Evolutionary conservation across 1,284 basidiomycete species (phyloP), one percentile per base, ranked within the genome.

Genomic region (Trichosporon inkin): DNA sequence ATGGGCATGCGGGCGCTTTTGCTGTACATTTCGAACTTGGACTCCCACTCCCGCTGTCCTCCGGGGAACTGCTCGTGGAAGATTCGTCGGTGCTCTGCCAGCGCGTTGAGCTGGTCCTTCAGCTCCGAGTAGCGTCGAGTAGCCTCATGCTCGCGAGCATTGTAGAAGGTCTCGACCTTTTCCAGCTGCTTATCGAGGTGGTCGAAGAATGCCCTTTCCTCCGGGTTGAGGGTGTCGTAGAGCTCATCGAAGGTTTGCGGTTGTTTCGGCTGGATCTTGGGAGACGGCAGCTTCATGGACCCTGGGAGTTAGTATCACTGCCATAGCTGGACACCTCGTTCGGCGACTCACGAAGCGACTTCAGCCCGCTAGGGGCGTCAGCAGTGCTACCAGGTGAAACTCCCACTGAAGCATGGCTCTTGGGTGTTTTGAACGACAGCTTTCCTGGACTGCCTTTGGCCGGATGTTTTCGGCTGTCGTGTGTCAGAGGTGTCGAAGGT

Each of bases 91-190:
- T 94, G 92, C 63, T 86, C 84, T 32, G 80, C 81, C 13, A 95
- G 82, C 67, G 90, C 88, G 2, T 82, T 75, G 6, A 96, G 82
- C 73, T 97, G 93, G 52, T 82, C 80, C 59, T 84, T 83, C 0
- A 95, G 79, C 16, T 81, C 76, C 61, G 75, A 74, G 59, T 84
- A 82, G 61, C 81, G 82, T 28, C 77, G 78, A 20, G 79, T 77
- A 77, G 88, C 85, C 65, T 92, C 90, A 22, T 81, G 79, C 74
- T 91, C 90, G 22, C 88, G 83, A 22, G 84, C 84, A 8, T 83
- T 71, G 72, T 90, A 97, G 75, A 98, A 98, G 2, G 80, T 78
- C 69, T 92, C 87, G 20, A 94, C 84, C 80, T 95, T 91, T 57
- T 87, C 84, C 0, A 94, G 79, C 72, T 95, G 86, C 0, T 72